A percentile compares a stretch with the other conserved stretches of the same genome.
phyloP scores from a whole-genome alignment of 805 yeast species.

The Brettanomyces custersianus region DNA sequence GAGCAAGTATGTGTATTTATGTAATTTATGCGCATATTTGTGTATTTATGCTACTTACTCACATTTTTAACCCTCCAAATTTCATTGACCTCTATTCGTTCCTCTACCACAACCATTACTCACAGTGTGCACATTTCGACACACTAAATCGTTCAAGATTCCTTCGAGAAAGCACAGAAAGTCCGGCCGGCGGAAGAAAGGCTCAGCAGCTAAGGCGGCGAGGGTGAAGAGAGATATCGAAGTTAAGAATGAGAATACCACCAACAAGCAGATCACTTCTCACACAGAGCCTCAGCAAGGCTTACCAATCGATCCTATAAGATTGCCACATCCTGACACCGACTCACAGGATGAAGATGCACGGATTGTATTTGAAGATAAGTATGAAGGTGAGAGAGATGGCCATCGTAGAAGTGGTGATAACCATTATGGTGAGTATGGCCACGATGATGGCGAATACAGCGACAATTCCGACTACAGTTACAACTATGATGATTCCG shows the following conservation, averaged over 20 bases:
- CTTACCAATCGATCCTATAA: too few relatives aligned
- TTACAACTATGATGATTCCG: neutral
- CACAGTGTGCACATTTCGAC: too few relatives aligned
- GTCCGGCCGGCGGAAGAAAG: too few relatives aligned
- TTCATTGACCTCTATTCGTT: neutral
- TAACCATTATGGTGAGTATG: constrained; percentile 2
- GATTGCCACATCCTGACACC: too few relatives aligned
- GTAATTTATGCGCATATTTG: too few relatives aligned
- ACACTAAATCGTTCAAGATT: too few relatives aligned
- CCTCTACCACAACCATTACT: neutral
- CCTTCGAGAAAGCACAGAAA: too few relatives aligned
- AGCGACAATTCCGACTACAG: neutral
- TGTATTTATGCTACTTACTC: too few relatives aligned
- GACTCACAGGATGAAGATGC: too few relatives aligned
- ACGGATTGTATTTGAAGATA: neutral
- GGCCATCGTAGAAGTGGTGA: neutral
- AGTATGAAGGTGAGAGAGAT: neutral
- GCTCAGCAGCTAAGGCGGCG: too few relatives aligned
- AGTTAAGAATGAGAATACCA: neutral
- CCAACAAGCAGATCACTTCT: neutral
- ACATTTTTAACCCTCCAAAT: neutral
- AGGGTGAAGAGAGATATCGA: neutral
- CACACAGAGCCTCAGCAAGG: neutral
- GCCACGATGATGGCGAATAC: neutral
- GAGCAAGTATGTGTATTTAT: too few relatives aligned